Evolutionary conservation across 768 basidiomycete genomes (phyloP), one percentile per base, ranked within the genome.

Genomic region (Hysterangium stoloniferum): DNA sequence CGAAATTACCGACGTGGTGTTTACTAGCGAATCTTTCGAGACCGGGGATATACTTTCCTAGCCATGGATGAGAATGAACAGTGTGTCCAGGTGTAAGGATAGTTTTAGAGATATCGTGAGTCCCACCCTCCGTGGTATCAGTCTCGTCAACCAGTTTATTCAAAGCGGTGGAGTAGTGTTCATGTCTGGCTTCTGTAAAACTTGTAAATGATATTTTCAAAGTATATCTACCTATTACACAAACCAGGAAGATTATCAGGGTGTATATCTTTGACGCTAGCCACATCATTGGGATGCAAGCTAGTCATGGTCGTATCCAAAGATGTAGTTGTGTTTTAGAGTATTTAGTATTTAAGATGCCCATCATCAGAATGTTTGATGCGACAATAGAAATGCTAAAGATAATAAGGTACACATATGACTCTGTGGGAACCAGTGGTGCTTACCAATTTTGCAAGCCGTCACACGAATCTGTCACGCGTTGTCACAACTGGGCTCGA

Each of bases 1-100:
- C 78, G 58, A 67, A 83, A 58, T 83, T 83, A 3, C 80, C 80
- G 45, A 76, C 65, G 49, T 83, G 80, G 54, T 76, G 75, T 25
- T 70, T 64, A 4, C 61, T 57, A 3, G 78, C 79, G 20, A 80
- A 63, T 48, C 70, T 69, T 62, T 82, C 71, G 35, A 82, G 67
- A 17, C 78, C 76, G 1, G 80, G 80, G 6, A 82, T 68, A 27
- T 78, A 59, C 28, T 63, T 68, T 37, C 38, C 34, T 12, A 54
- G 52, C 52, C 52, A 54, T 8, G 45, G 45, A 35, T 54, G 52
- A 8, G 52, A 45, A 11, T 33, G 47, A 27, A 38, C 52, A 6
- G 25, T 24, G 27, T 54, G 45, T 5, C 48, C 31, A 1, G 45
- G 52, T 27, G 52, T 25, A 28, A 49, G 52, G n/a, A 54, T 50